These are phyloP conservation scores for Diaporthe longicolla DNA, from an alignment of 2,329 filamentous ascomycete genomes.

Conservation along the genomic window DNA sequence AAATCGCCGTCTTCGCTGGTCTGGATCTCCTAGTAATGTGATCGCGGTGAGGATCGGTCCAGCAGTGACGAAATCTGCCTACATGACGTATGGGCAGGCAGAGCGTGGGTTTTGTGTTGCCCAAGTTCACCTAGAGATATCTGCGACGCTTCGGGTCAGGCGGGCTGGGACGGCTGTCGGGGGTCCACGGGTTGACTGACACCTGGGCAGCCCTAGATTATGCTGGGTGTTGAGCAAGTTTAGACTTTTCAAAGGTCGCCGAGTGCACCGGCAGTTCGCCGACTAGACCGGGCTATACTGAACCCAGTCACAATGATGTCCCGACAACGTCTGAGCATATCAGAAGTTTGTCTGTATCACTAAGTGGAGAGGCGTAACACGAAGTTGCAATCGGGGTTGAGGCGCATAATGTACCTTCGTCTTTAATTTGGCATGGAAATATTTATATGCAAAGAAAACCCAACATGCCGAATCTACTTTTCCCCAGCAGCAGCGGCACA, in stretches of 20 bases:
- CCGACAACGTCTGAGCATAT: neutral
- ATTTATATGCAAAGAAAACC: slow-evolving; percentile 14
- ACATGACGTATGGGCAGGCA: neutral
- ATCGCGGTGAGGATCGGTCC: neutral
- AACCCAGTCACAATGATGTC: neutral
- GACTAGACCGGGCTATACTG: neutral
- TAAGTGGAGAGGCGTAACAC: neutral
- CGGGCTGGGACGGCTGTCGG: slow-evolving; percentile 21
- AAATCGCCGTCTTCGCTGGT: slow-evolving; percentile 20
- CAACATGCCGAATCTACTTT: neutral
- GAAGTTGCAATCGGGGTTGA: neutral
- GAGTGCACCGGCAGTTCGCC: slow-evolving; percentile 5
- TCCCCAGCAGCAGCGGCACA: neutral
- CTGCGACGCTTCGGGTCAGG: neutral
- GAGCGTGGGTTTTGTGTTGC: neutral
- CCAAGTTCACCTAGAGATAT: neutral
- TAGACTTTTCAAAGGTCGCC: slow-evolving; percentile 28
- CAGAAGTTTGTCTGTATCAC: neutral
- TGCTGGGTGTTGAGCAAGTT: slow-evolving; percentile 23
- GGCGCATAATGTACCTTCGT: neutral
- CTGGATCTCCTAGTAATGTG: neutral
- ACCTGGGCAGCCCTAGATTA: neutral
- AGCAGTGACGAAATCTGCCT: neutral
- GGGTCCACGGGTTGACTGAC: neutral
- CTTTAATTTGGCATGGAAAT: neutral